Evolutionary conservation across 202 grass and related monocot species (phyloP), one percentile per base, ranked within the genome.

Genomic region (Setaria italica): DNA sequence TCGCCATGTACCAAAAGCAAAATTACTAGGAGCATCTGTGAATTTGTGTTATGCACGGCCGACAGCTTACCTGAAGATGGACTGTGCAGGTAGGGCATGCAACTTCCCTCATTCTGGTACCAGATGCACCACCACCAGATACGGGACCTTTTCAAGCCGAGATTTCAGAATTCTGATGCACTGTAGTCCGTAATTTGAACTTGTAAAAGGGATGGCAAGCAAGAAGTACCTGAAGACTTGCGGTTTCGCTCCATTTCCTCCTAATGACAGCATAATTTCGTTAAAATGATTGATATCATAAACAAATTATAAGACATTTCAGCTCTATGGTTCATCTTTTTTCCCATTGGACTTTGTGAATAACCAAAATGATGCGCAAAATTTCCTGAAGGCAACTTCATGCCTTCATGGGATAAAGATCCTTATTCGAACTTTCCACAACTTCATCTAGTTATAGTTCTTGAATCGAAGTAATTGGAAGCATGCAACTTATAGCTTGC

Each of bases 81-180:
- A 99, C 96, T 0, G 96, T 99, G 90, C 96, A 99, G 72, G 91
- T 93, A 78, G 96, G 96, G n/a, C 96, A 99, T 6, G 91, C 96
- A 42, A 96, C 96, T 88, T 99, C 96, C 54, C 90, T 92, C 93
- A 96, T 91, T 80, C 66, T 89, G 57, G 82, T 88, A 55, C 90
- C 90, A 82, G 91, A 89, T 64, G 72, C 49, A 74, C 55, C 79
- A 68, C 76, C 81, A 50, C 55, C 81, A 48, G 89, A 81, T 17
- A 30, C 55, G 0, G 64, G 30, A 63, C 78, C 83, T 90, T 82
- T 64, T 14, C 19, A 12, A 82, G 10, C 50, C 49, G 17, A 49
- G 30, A 32, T 49, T 77, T 65, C 11, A 86, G 30, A 78, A 20
- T 73, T 78, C 29, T 9, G 20, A 20, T 57, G 1, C 14, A 49